phyloP scores from a whole-genome alignment of 306 rosid genomes.

The Lotus japonicus region DNA sequence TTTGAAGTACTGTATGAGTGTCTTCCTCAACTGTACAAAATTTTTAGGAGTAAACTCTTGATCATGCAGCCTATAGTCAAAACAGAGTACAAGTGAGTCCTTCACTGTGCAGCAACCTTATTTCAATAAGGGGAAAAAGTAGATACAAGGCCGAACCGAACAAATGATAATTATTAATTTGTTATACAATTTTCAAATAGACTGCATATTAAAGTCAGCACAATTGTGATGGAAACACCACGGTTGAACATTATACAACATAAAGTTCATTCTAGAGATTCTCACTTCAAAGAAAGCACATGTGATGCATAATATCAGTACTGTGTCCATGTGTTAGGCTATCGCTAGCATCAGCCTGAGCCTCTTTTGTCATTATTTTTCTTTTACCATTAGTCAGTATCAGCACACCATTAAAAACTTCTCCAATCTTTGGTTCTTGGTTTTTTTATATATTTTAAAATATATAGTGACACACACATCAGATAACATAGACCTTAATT shows the following conservation, averaged over 20 bases:
- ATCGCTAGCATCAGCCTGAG: not conserved
- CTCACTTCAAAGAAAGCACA: not conserved
- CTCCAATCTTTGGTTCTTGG: not conserved
- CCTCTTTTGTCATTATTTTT: not conserved
- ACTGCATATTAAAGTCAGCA: not conserved
- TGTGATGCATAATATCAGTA: not conserved
- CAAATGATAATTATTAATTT: not conserved
- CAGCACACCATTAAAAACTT: not conserved
- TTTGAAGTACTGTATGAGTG: constrained; percentile 45
- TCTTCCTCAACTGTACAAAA: constrained; percentile 44
- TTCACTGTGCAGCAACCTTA: not conserved
- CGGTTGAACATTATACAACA: not conserved
- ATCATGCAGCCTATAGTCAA: constrained; percentile 43
- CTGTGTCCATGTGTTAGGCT: not conserved
- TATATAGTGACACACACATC: not conserved
- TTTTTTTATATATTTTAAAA: not conserved
- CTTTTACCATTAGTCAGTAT: not conserved
- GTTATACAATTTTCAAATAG: not conserved
- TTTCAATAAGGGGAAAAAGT: not conserved
- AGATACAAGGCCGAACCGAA: not conserved
- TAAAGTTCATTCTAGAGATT: not conserved
- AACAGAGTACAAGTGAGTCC: constrained; percentile 9
- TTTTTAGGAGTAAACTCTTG: constrained; percentile 47
- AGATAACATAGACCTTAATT: not conserved
- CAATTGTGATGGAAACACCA: not conserved